Conservation (phyloP, 23 red algal species). For the Gracilaria gracilis region DNA sequence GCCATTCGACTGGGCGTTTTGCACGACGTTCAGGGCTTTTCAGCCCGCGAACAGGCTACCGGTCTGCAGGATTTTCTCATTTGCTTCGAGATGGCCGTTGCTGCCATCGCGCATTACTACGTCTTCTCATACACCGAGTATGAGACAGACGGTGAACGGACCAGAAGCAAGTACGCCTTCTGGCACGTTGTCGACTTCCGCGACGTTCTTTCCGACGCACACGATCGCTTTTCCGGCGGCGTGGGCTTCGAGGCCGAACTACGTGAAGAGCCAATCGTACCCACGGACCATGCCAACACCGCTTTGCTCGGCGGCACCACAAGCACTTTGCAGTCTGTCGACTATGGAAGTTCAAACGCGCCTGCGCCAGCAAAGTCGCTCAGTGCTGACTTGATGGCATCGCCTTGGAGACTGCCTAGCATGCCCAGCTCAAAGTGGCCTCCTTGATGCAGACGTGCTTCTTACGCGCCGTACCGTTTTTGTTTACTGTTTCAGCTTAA, state of each 20-base stretch:
- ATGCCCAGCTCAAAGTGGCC: neutral
- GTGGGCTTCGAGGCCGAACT: conserved; percentile 86
- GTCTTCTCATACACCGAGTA: conserved; percentile 89
- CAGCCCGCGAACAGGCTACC: conserved; percentile 73
- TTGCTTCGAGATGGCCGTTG: conserved; percentile 92
- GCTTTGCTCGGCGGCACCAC: neutral
- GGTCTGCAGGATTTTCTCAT: conserved; percentile 97
- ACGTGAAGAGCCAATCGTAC: conserved; percentile 84
- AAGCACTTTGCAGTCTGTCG: neutral
- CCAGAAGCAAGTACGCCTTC: conserved; percentile 50
- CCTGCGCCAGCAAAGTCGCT: neutral
- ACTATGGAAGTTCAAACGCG: neutral
- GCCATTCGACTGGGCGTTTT: conserved; percentile 66
- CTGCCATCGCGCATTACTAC: conserved; percentile 83
- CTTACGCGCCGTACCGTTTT: too few species aligned
- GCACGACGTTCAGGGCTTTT: conserved; percentile 77
- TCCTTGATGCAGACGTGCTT: neutral
- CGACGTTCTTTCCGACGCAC: conserved; percentile 90
- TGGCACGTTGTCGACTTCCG: conserved; percentile 93
- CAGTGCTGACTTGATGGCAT: conserved; percentile 32
- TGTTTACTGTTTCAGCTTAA: too few species aligned
- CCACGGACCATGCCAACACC: neutral
- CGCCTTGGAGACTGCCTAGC: conserved; percentile 34
- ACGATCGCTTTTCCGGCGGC: conserved; percentile 81
- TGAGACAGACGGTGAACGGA: neutral